phyloP scores from a whole-genome alignment of 371 early-diverging fungal genomes.

The Syncephalastrum monosporum region DNA sequence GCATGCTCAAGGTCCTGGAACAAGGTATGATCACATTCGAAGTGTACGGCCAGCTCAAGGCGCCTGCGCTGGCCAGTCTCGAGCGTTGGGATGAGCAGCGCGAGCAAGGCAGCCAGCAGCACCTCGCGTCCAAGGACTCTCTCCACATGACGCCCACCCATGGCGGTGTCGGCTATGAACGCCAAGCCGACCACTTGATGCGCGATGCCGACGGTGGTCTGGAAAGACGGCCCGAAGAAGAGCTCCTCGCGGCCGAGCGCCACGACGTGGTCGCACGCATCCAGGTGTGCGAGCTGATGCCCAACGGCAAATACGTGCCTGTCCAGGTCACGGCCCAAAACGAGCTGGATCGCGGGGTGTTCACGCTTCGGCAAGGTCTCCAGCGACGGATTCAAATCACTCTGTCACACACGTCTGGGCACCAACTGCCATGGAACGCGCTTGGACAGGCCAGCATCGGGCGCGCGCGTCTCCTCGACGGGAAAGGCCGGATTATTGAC shows the following conservation, averaged over 20 bases:
- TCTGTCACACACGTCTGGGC: slow-evolving; percentile 69
- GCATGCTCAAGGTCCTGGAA: slow-evolving; percentile 44
- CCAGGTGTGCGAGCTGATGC: slow-evolving; percentile 65
- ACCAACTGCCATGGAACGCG: slow-evolving; percentile 53
- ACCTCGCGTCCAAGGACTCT: no score
- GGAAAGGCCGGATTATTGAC: slow-evolving; percentile 56
- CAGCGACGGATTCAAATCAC: slow-evolving; percentile 74
- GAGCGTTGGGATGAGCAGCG: slow-evolving; percentile 38
- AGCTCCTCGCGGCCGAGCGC: slow-evolving; percentile 53
- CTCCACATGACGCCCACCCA: no score
- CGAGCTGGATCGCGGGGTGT: slow-evolving; percentile 58
- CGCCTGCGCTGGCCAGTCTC: slow-evolving; percentile 31
- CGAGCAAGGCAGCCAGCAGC: slow-evolving; percentile 15
- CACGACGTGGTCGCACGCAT: slow-evolving; percentile 74
- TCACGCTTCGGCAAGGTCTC: slow-evolving; percentile 80
- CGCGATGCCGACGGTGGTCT: slow-evolving; percentile 10
- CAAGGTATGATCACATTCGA: slow-evolving; percentile 52
- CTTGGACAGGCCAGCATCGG: slow-evolving; percentile 52
- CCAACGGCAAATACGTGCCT: slow-evolving; percentile 71
- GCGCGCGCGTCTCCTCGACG: slow-evolving; percentile 64
- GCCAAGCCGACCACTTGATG: background rate
- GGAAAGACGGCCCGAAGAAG: slow-evolving; percentile 66
- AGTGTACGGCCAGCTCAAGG: slow-evolving; percentile 59
- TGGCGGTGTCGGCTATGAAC: background rate
- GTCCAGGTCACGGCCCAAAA: slow-evolving; percentile 65